Percentiles rank a stretch among this genome's conserved stretches.
Evolutionary conservation across 352 stramenopile genomes (phyloP).

Genomic region (Pilasporangium apinafurcum): DNA sequence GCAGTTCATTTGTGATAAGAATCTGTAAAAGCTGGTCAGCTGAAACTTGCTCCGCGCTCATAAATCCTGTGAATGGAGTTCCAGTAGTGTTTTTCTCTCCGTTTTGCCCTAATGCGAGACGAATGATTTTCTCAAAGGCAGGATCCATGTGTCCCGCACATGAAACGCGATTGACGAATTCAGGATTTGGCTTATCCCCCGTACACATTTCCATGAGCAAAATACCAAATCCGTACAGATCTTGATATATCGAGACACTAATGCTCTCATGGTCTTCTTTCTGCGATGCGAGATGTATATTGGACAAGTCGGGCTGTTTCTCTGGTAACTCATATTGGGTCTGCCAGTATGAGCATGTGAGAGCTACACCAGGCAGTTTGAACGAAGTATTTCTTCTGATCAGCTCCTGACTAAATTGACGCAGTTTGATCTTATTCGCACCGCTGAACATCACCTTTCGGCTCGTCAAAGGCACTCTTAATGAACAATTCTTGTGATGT

Average conservation of each 20-base stretch:
- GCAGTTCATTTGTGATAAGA: slow-evolving; percentile 16
- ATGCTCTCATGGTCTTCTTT: background rate
- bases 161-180: slow-evolving; percentile 46
- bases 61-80: background rate
- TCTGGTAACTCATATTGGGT: slow-evolving; percentile 1
- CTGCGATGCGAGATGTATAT: too few species aligned
- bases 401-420: slow-evolving; percentile 43
- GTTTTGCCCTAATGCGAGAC: slow-evolving; percentile 12
- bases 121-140: slow-evolving; percentile 28
- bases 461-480: slow-evolving; percentile 58
- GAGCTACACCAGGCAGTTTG: background rate
- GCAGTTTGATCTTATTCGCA: slow-evolving; percentile 29
- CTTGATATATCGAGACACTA: slow-evolving; percentile 6
- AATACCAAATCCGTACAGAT: slow-evolving; percentile 66
- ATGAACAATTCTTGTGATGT: slow-evolving; percentile 19
- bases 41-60: background rate
- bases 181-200: slow-evolving; percentile 37
- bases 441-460: slow-evolving; percentile 54
- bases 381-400: background rate
- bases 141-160: slow-evolving; percentile 37
- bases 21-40: slow-evolving; percentile 13
- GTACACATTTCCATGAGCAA: slow-evolving; percentile 68
- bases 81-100: background rate
- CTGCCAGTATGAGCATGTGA: slow-evolving; percentile 8
- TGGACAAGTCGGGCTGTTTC: background rate